Base-by-base conservation (phyloP, 768 basidiomycete species). In the Phylloporus rhodoxanthus region DNA sequence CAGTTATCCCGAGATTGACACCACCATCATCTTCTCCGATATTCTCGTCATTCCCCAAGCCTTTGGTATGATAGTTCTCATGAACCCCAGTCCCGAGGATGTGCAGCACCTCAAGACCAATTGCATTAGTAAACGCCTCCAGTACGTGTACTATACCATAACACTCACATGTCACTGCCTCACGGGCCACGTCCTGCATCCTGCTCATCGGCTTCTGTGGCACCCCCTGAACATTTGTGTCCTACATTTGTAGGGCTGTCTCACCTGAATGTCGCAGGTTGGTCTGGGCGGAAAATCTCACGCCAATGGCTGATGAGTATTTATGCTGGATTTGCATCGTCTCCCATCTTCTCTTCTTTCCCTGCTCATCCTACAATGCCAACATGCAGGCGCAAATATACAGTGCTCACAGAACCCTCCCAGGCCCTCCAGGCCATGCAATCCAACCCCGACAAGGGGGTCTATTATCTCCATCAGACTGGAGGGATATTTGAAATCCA, bases 31-130 rank as follows among this genome's bases (percentile, higher is more conserved):
- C 69, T 99, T 99, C 75, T 89, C 84, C 59, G 96, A 98, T 66
- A 99, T 98, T 70, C 85, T 99, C 55, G 94, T 99, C 66, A 75
- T 99, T 48, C 96, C 96, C 0, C 94, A 98, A 65, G 96, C 96
- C 19, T 82, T 99, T 84, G 96, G 96, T 14, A 87, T 99, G 84
- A 85, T 86, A 59, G 87, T 92, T 0, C 73, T 86, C 61, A 98
- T 99, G 95, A 88, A 87, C 59, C 93, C 92, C 1, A 89, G 83
- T 4, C 96, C 96, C 10, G 80, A 70, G 19, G 90, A 98, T 65
- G 64, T 93, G 32, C 66, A 59, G 30, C 78, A 81, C 57, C 75
- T 96, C 17, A 61, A 71, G 29, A 68, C 74, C 0, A 89, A 95
- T 34, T 82, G 91, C 59, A 82, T 95, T n/a, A 68, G 83, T 43